These are phyloP conservation scores for Trichoderma virens DNA, from an alignment of 495 filamentous ascomycete species.

Conservation along the genomic window DNA sequence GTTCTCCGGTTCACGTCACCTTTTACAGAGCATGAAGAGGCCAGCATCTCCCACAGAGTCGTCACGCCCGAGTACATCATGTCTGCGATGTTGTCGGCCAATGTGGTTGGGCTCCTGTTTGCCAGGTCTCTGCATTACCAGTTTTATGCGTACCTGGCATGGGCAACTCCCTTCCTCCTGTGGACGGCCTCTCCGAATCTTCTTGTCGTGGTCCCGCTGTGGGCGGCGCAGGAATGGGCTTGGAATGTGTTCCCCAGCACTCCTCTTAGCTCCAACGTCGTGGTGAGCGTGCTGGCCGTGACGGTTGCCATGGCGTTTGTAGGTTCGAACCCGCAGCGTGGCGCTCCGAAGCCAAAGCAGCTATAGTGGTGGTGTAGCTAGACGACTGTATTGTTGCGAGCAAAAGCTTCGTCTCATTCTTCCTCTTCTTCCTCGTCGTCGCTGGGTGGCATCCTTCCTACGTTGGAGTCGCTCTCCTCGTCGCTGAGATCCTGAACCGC, in stretches of 20 bases:
- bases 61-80: constrained; percentile 71
- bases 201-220: constrained; percentile 59
- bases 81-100: constrained; percentile 69
- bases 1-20: constrained; percentile 47
- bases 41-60: constrained; percentile 39
- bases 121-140: constrained; percentile 93
- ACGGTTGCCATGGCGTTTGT: constrained; percentile 58
- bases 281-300: constrained; percentile 60
- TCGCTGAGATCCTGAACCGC: constrained; percentile 47
- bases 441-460: constrained; percentile 75
- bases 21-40: constrained; percentile 42
- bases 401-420: constrained; percentile 14
- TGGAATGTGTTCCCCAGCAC: constrained; percentile 98
- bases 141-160: constrained; percentile 89
- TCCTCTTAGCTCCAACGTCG: constrained; percentile 62
- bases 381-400: neutral
- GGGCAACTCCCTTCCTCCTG: constrained; percentile 84
- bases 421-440: constrained; percentile 47
- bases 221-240: constrained; percentile 87
- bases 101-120: constrained; percentile 80
- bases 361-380: neutral
- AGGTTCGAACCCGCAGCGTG: constrained; percentile 26
- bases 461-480: constrained; percentile 68
- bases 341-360: constrained; percentile 17
- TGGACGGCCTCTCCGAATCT: constrained; percentile 77